phyloP scores from a whole-genome alignment of 1,284 basidiomycete genomes.

The Gastroboletus turbinatus region DNA sequence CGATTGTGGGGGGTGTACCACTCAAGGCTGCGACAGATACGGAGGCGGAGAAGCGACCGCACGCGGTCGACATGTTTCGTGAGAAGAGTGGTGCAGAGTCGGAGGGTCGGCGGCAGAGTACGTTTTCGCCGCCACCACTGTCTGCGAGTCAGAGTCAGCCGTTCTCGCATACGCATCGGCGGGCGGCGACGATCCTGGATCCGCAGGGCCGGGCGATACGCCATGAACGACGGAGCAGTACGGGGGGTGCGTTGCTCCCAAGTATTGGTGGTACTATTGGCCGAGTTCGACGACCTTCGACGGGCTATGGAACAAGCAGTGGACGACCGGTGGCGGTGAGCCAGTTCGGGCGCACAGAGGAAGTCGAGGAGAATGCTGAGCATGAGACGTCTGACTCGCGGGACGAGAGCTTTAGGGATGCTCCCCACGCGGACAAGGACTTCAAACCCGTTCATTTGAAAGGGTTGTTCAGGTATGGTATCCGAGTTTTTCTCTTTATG shows the following conservation, averaged over 20 bases:
- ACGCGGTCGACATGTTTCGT: slow-evolving; percentile 16
- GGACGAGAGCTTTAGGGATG: slow-evolving; percentile 34
- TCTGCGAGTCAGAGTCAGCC: slow-evolving; percentile 57
- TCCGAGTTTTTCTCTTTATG: background rate
- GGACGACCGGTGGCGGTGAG: slow-evolving; percentile 45
- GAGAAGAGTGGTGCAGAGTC: slow-evolving; percentile 16
- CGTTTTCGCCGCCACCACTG: slow-evolving; percentile 39
- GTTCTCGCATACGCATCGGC: slow-evolving; percentile 54
- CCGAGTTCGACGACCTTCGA: slow-evolving; percentile 64
- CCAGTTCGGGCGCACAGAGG: slow-evolving; percentile 52
- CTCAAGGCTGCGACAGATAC: slow-evolving; percentile 41
- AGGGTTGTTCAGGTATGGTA: slow-evolving; percentile 80
- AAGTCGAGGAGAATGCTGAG: slow-evolving; percentile 44
- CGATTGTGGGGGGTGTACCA: slow-evolving; percentile 49
- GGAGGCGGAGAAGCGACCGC: slow-evolving; percentile 25
- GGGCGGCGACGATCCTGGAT: slow-evolving; percentile 75
- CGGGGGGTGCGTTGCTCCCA: slow-evolving; percentile 59
- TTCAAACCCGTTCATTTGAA: slow-evolving; percentile 89
- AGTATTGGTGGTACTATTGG: slow-evolving; percentile 56
- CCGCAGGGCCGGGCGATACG: slow-evolving; percentile 54
- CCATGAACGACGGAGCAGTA: slow-evolving; percentile 78
- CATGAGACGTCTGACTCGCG: slow-evolving; percentile 39
- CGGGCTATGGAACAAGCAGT: slow-evolving; percentile 46
- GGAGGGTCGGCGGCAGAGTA: slow-evolving; percentile 28
- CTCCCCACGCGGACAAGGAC: slow-evolving; percentile 57